Percentiles rank a stretch among this genome's conserved stretches.
phyloP scores from a whole-genome alignment of 768 basidiomycete species.

The Rhizopogon roseolus region DNA sequence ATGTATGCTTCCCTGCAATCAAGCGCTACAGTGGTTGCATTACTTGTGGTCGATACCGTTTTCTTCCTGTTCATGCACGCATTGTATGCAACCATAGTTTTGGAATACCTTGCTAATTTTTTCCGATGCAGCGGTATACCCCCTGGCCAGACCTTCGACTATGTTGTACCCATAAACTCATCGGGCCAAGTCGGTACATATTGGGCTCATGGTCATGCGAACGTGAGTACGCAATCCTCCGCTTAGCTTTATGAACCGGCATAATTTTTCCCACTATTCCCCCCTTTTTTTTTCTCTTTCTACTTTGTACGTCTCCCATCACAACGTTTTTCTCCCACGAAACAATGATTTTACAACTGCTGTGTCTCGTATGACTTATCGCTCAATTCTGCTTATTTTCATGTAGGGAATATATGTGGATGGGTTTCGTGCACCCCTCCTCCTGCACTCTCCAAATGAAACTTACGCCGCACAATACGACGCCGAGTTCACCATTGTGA shows the following conservation, averaged over 20 bases:
- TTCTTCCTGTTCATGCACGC: not conserved
- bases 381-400: not conserved
- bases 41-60: not conserved
- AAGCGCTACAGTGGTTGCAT: not conserved
- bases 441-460: conserved; percentile 68
- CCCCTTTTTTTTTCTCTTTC: not conserved
- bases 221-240: conserved; percentile 28
- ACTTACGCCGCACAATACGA: conserved; percentile 61
- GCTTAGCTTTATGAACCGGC: no score
- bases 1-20: conserved; percentile 9
- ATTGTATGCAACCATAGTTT: not conserved
- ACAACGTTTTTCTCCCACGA: not conserved
- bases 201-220: conserved; percentile 72
- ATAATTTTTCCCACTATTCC: not conserved
- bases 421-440: conserved; percentile 82
- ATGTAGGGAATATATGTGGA: conserved; percentile 85
- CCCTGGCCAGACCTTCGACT: conserved; percentile 63
- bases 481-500: conserved; percentile 81
- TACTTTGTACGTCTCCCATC: not conserved
- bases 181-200: conserved; percentile 77
- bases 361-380: not conserved
- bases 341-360: no score
- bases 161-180: conserved; percentile 64
- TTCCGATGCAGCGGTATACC: conserved; percentile 62
- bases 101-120: not conserved